Evolutionary conservation across 352 stramenopile species (phyloP), one percentile per base, ranked within the genome.

Genomic region (Globisporangium takayamanum): DNA sequence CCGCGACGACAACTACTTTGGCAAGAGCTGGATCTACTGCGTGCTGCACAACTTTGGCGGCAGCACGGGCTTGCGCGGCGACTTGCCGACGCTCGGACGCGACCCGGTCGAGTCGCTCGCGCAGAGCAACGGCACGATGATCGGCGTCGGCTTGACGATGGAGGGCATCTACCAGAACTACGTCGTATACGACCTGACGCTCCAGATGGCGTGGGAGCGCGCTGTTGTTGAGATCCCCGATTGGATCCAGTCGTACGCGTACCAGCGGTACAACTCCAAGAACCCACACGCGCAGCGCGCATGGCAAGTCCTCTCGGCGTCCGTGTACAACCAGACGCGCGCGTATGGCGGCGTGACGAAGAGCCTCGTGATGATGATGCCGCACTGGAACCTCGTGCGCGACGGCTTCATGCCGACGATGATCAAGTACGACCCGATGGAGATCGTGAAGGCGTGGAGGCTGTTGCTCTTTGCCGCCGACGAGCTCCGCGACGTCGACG

Each of bases 81-180:
- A 94, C 56, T 60, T 94, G 5, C 73, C 71, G 36, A 88, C 78
- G 7, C 42, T 89, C 4, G 84, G 60, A 0, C 74, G 51, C 3
- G 78, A 85, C 33, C 84, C 81, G 0, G 68, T 87, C 33, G 33
- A 65, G 20, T 78, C 81, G 3, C 69, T 68, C 15, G 53, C 60
- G 2, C 67, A 53, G 18, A 88, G 78, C 58, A 70, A 77, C 36
- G 79, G 77, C 7, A 89, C 82, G 12, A 89, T 94, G 81, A 67
- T 82, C 18, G 84, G 84, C 33, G 63, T 94, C 7, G 84, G 84
- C 0, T 64, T 91, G 30, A 91, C 80, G 0, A 94, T 94, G 81
- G 84, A 94, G 66, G 84, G 84, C 25, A 94, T 94, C 57, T 90
- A 84, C 61, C 80, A 94, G 53, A 94, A 94, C 72, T 94, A 94